phyloP scores from a whole-genome alignment of 2,329 filamentous ascomycete species.

The Penicillium sp. region DNA sequence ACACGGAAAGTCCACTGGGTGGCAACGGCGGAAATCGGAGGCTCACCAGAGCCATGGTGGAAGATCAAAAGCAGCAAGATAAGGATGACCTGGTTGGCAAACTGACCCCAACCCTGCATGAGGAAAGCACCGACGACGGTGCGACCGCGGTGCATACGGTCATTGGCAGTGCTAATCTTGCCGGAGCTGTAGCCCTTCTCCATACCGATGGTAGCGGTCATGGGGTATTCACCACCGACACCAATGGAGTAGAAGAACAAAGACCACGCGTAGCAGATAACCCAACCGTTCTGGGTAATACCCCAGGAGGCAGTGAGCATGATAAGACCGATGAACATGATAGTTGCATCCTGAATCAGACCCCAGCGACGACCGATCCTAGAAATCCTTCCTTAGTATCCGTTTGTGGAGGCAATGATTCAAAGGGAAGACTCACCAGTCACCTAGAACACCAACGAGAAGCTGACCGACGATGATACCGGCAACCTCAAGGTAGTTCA shows the following conservation, averaged over 20 bases:
- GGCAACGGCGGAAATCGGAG: conserved; percentile 70
- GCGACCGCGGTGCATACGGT: conserved; percentile 90
- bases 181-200: conserved; percentile 80
- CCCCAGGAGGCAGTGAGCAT: conserved; percentile 93
- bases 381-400: conserved; percentile 3
- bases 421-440: conserved; percentile 49
- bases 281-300: conserved; percentile 80
- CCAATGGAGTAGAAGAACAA: conserved; percentile 82
- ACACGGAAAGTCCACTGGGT: conserved; percentile 89
- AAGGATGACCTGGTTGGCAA: conserved; percentile 85
- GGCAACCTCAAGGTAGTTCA: conserved; percentile 87
- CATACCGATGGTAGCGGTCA: conserved; percentile 93
- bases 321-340: conserved; percentile 90
- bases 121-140: conserved; percentile 94
- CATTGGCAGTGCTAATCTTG: conserved; percentile 82
- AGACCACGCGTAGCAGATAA: conserved; percentile 93
- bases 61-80: conserved; percentile 84
- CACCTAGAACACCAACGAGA: conserved; percentile 76
- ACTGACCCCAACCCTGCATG: conserved; percentile 98
- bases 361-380: conserved; percentile 90
- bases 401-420: background rate
- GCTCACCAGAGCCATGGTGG: conserved; percentile 71
- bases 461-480: conserved; percentile 95
- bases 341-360: conserved; percentile 86
- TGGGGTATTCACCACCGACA: conserved; percentile 80